Evolutionary conservation across 768 basidiomycete genomes (phyloP).

Genomic region (Phylloporus arenicola): DNA sequence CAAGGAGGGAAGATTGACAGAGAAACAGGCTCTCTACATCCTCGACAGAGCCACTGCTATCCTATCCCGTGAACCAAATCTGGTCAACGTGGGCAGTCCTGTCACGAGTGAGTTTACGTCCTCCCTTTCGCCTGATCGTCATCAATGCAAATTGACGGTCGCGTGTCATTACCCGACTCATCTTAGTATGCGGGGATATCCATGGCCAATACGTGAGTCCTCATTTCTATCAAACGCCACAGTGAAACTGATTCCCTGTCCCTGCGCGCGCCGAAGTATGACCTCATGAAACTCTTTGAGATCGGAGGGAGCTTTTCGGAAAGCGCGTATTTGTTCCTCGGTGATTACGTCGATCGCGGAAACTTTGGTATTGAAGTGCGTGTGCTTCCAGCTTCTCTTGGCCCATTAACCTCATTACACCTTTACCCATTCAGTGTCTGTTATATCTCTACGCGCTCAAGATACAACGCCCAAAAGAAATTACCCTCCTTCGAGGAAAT

Average conservation of each 20-base stretch:
- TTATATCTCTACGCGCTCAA: constrained; percentile 92
- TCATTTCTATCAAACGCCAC: constrained; percentile 60
- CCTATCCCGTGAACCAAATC: constrained; percentile 72
- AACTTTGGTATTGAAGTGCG: constrained; percentile 79
- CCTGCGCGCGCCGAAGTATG: constrained; percentile 56
- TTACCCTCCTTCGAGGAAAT: constrained; percentile 87
- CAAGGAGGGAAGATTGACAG: constrained; percentile 75
- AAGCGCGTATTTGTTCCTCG: constrained; percentile 87
- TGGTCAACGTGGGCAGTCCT: constrained; percentile 82
- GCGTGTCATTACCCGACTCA: constrained; percentile 1
- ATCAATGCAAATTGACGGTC: constrained; percentile 5
- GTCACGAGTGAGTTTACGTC: constrained; percentile 67
- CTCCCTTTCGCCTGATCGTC: not conserved
- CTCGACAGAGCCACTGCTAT: constrained; percentile 62
- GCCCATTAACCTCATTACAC: not conserved
- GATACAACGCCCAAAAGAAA: constrained; percentile 77
- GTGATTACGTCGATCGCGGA: constrained; percentile 96
- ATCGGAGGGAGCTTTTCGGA: constrained; percentile 84
- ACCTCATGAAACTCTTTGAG: constrained; percentile 97
- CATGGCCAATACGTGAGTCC: constrained; percentile 89
- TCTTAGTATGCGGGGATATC: constrained; percentile 89
- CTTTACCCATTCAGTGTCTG: constrained; percentile 53
- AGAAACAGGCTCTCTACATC: constrained; percentile 82
- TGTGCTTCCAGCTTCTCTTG: not conserved
- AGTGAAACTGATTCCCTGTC: not conserved